These are phyloP conservation scores for Starmerella floris DNA, from an alignment of 805 yeast genomes.

Conservation along the genomic window DNA sequence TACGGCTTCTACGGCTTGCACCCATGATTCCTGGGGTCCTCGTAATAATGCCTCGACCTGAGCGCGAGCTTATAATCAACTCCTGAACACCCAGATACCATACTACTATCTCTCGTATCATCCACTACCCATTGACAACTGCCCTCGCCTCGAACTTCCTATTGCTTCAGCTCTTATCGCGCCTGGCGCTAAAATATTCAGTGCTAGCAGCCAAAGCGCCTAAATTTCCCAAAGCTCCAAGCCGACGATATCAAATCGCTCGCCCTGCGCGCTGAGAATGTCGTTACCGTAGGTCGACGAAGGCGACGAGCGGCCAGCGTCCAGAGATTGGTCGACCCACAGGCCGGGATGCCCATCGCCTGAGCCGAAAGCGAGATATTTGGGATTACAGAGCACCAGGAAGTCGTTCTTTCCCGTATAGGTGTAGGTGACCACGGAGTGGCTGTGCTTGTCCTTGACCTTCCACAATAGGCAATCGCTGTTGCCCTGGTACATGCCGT, in stretches of 20 bases:
- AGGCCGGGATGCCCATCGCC: conserved; percentile 88
- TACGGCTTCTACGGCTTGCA: too few relatives aligned
- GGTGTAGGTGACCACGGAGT: conserved; percentile 57
- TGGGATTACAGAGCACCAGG: conserved; percentile 64
- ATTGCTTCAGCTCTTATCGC: too few relatives aligned
- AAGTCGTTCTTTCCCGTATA: conserved; percentile 83
- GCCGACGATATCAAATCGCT: conserved; percentile 58
- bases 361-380: conserved; percentile 74
- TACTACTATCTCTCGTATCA: too few relatives aligned
- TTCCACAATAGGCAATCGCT: conserved; percentile 94
- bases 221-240: conserved; percentile 73
- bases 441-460: conserved; percentile 20
- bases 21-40: too few relatives aligned
- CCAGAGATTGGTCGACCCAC: conserved; percentile 66
- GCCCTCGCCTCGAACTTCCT: too few relatives aligned
- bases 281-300: conserved; percentile 88
- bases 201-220: too few relatives aligned
- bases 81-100: too few relatives aligned
- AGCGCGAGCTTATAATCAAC: too few relatives aligned
- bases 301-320: conserved; percentile 62
- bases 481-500: conserved; percentile 65
- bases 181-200: too few relatives aligned
- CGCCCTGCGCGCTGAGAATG: conserved; percentile 45
- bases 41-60: too few relatives aligned
- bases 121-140: too few relatives aligned